Conservation (phyloP, 108 stramenopile species). For the Conticribra weissflogii region DNA sequence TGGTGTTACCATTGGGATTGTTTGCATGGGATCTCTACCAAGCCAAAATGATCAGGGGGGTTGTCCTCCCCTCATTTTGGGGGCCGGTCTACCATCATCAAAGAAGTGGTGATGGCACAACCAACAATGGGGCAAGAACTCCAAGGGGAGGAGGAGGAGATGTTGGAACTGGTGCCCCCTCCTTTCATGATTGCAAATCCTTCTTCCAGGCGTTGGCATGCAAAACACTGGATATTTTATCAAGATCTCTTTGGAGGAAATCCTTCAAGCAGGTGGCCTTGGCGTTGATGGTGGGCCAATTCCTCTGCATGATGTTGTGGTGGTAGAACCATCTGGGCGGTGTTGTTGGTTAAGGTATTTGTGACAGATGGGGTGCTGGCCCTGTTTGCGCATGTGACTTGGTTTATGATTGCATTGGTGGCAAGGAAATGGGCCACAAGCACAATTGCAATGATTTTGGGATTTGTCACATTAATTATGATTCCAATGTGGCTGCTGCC, state of each 20-base stretch:
- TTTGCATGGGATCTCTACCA: conserved; percentile 54
- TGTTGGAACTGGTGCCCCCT: conserved; percentile 20
- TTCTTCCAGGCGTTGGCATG: conserved; percentile 71
- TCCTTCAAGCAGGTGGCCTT: conserved; percentile 61
- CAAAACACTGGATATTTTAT: conserved; percentile 73
- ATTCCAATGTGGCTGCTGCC: conserved; percentile 25
- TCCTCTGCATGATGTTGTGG: conserved; percentile 58
- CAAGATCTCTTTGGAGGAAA: conserved; percentile 59
- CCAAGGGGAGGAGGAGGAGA: no score
- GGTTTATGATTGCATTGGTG: conserved; percentile 48
- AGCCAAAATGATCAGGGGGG: conserved; percentile 21
- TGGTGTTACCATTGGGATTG: conserved; percentile 51
- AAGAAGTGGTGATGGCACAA: no score
- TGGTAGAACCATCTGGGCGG: conserved; percentile 58
- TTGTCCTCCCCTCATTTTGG: conserved; percentile 25
- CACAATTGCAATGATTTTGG: conserved; percentile 60
- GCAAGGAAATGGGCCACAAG: conserved; percentile 86
- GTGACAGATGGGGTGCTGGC: conserved; percentile 12
- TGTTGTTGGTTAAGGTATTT: conserved; percentile 39
- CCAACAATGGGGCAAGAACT: conserved; percentile 46
- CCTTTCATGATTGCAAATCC: conserved; percentile 54
- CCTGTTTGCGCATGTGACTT: conserved; percentile 34
- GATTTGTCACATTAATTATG: conserved; percentile 50
- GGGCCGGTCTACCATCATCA: no score
- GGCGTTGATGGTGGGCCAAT: conserved; percentile 53